Evolutionary conservation across 2,329 filamentous ascomycete genomes (phyloP), one percentile per base, ranked within the genome.

Genomic region (Penicillium glabrum): DNA sequence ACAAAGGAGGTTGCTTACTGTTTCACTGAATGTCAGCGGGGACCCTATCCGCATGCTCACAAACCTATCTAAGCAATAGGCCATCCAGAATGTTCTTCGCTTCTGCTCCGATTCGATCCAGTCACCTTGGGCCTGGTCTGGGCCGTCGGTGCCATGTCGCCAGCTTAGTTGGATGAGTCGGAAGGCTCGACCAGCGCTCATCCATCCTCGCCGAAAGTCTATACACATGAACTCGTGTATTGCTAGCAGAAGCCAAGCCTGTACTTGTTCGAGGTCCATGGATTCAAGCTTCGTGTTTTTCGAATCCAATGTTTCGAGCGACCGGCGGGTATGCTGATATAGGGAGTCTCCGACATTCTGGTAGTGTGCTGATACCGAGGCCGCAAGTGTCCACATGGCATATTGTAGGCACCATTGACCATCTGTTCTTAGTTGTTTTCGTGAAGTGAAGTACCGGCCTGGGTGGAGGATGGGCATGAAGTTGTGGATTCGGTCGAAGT

Each of bases 341-440:
- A 41, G 9, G n/a, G 16, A 57, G 3, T 71, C 65, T 9, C 62
- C 56, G 5, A 73, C 45, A 16, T 64, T 44, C 11, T 68, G 67
- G 45, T 69, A 70, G 24, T 74, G 74, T 1, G 67, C 65, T 0
- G 73, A 76, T 13, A 69, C 46, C 0, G 68, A 62, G 2, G 73
- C 68, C 11, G 74, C 73, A 10, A 74, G 46, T 1, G 72, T 69
- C 72, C 74, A 74, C 72, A 76, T 72, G 24, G 74, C 68, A 49
- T 68, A 66, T 53, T 75, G 73, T 5, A 76, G 58, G 29, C 70
- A 71, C 6, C 51, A 43, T 29, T 66, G 67, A 3, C 43, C 58
- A 51, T 19, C 19, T 63, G n/a, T 41, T 11, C 8, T 10, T 7
- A 41, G 37, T 1, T 21, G n/a, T 19, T 21, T 64, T 1, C 66